These are phyloP conservation scores for Discostella stelligeroides DNA, from an alignment of 108 stramenopile genomes.

Conservation along the genomic window DNA sequence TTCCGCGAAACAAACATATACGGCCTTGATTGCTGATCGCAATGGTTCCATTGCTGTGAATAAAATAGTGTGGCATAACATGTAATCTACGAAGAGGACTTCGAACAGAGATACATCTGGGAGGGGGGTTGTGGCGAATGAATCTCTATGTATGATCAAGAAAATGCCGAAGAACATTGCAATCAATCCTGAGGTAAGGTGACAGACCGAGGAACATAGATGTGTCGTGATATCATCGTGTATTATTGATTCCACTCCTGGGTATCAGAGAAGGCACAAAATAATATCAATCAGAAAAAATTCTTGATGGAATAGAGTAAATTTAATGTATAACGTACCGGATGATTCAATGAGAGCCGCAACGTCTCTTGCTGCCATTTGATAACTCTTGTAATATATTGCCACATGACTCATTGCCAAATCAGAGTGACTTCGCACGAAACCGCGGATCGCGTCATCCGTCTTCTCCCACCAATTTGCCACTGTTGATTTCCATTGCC, in stretches of 20 bases:
- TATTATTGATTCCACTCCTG: constrained; percentile 79
- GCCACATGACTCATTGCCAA: constrained; percentile 85
- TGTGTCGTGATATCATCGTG: constrained; percentile 86
- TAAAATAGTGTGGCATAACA: constrained; percentile 75
- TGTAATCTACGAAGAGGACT: constrained; percentile 71
- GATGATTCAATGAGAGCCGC: constrained; percentile 72
- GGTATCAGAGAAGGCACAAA: not conserved
- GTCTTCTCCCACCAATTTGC: constrained; percentile 24
- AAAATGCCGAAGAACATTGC: constrained; percentile 65
- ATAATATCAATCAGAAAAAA: not conserved
- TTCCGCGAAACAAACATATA: constrained; percentile 88
- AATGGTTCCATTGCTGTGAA: constrained; percentile 89
- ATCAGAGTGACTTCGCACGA: constrained; percentile 80
- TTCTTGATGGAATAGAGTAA: not conserved
- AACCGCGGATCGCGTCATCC: constrained; percentile 51
- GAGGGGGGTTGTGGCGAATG: constrained; percentile 26
- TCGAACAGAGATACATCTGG: constrained; percentile 58
- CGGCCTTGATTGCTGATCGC: constrained; percentile 78
- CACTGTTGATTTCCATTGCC: constrained; percentile 31
- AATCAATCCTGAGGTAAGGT: constrained; percentile 62
- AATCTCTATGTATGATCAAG: constrained; percentile 56
- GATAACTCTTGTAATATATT: constrained; percentile 79
- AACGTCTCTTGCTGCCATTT: constrained; percentile 79
- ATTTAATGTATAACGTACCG: constrained; percentile 39
- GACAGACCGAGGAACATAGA: constrained; percentile 72